Evolutionary conservation across 352 stramenopile species (phyloP).

Genomic region (Aphanomyces astaci): DNA sequence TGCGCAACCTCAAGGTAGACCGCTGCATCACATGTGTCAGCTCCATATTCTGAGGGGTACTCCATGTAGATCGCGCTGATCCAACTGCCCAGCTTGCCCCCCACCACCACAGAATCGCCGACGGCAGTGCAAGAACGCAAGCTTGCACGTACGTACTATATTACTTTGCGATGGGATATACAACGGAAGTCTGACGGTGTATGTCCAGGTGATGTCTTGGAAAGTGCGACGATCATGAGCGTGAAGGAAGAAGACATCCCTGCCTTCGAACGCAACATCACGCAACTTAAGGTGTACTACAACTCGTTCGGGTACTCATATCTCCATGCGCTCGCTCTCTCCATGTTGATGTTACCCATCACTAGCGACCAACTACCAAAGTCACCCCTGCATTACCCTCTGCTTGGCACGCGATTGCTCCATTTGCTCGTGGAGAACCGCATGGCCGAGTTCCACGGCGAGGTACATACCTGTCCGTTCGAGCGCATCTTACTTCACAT

Average conservation of each 20-base stretch:
- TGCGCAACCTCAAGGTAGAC: constrained; percentile 22
- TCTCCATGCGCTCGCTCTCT: no score
- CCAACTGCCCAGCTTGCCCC: constrained; percentile 73
- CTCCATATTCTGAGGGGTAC: neutral
- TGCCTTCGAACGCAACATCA: constrained; percentile 82
- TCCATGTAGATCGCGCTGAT: constrained; percentile 71
- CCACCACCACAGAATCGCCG: constrained; percentile 40
- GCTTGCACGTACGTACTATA: constrained; percentile 51
- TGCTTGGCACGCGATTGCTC: constrained; percentile 83
- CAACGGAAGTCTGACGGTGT: neutral
- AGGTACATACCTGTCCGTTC: constrained; percentile 34
- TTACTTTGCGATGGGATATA: neutral
- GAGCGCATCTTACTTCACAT: neutral
- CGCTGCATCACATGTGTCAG: neutral
- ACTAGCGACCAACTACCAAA: constrained; percentile 34
- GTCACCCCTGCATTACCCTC: constrained; percentile 76
- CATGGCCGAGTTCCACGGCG: constrained; percentile 91
- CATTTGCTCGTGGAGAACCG: constrained; percentile 88
- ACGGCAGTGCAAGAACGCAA: constrained; percentile 58
- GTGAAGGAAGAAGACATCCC: constrained; percentile 77
- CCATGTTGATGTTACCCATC: no score
- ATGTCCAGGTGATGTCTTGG: constrained; percentile 63
- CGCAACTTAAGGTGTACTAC: constrained; percentile 87
- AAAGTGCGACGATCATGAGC: constrained; percentile 84
- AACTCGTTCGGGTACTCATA: constrained; percentile 28